A percentile compares a stretch with the other conserved stretches of the same genome.
Evolutionary conservation across 2,329 filamentous ascomycete species (phyloP).

Genomic region (Colletotrichum echinochloae): DNA sequence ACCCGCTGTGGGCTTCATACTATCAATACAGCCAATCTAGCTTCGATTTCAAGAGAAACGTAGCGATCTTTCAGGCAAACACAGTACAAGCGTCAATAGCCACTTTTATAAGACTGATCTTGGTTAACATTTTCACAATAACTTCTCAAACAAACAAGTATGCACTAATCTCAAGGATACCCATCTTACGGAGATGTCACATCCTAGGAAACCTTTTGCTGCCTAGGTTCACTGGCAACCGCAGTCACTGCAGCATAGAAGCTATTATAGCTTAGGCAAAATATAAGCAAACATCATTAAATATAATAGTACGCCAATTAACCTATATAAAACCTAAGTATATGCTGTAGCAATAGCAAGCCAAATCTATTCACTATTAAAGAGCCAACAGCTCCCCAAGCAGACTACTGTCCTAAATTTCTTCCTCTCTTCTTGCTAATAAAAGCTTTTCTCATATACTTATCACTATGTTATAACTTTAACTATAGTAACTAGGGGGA

Average conservation of each 20-base stretch:
- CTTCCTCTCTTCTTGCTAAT: conserved; percentile 1
- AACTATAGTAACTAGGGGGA: conserved; percentile 4
- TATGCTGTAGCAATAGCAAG: not conserved
- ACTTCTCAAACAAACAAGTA: not conserved
- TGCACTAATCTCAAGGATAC: no score
- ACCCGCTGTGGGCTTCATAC: not conserved
- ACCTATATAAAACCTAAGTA: not conserved
- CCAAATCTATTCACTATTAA: not conserved
- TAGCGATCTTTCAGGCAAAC: not conserved
- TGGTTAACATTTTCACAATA: not conserved
- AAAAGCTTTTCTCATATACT: not conserved
- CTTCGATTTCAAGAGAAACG: not conserved
- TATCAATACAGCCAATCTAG: not conserved
- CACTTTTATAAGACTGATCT: not conserved
- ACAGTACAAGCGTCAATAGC: not conserved
- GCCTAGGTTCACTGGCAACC: no score
- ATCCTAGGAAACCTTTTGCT: no score
- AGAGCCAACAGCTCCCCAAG: conserved; percentile 7
- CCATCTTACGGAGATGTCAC: no score
- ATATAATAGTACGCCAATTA: no score
- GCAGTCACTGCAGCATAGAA: no score
- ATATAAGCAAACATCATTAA: no score
- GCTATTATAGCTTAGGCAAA: no score
- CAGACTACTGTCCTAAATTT: not conserved
- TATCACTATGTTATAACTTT: not conserved